phyloP scores from a whole-genome alignment of 1,284 basidiomycete species.

The Boletus semigastroideus region DNA sequence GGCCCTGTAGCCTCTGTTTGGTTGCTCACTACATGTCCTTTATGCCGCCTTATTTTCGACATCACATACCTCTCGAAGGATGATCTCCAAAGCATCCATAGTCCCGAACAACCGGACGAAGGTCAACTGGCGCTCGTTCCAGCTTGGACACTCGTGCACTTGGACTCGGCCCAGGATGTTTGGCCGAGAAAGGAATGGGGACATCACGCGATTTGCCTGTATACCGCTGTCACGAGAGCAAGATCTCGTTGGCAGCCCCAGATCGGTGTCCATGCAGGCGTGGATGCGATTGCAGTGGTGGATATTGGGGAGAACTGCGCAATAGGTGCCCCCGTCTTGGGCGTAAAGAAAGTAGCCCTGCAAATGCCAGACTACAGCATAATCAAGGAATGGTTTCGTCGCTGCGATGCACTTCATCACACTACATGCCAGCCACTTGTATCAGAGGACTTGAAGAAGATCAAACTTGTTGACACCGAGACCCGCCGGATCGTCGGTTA shows the following conservation, averaged over 20 bases:
- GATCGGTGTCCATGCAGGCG: neutral
- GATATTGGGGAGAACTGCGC: neutral
- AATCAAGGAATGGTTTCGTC: conserved; percentile 11
- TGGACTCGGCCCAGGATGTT: neutral
- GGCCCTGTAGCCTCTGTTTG: no score
- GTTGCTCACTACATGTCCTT: conserved; percentile 8
- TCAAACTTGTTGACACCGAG: conserved; percentile 15
- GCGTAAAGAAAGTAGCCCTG: conserved; percentile 2
- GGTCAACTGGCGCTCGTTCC: no score
- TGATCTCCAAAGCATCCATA: neutral
- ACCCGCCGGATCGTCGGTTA: conserved; percentile 10
- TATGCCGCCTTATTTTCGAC: conserved; percentile 16
- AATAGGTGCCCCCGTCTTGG: neutral
- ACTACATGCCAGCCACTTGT: conserved; percentile 4
- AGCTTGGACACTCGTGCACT: no score
- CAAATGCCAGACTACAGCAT: neutral
- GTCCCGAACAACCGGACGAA: conserved; percentile 1
- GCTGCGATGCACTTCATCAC: conserved; percentile 9
- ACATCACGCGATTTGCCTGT: conserved; percentile 11
- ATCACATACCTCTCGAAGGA: conserved; percentile 3
- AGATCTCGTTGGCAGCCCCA: neutral
- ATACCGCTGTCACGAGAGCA: conserved; percentile 1
- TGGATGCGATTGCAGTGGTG: conserved; percentile 10
- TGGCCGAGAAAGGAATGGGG: neutral
- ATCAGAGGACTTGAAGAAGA: conserved; percentile 7